Evolutionary conservation across 805 yeast genomes (phyloP).

Genomic region (Pichia scutulata): DNA sequence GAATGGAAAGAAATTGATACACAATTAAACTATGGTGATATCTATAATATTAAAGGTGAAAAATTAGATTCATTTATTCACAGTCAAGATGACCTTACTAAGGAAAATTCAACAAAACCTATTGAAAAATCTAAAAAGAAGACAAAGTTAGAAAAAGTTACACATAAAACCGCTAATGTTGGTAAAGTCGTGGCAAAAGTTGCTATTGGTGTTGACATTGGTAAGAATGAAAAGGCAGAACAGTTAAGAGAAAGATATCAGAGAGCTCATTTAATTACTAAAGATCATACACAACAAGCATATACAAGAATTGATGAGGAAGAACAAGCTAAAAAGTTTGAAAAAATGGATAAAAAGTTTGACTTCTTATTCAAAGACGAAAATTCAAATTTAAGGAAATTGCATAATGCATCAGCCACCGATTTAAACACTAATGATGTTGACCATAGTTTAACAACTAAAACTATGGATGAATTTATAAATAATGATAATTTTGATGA

Average conservation of each 20-base stretch:
- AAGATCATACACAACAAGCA: constrained; percentile 50
- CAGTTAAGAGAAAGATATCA: constrained; percentile 13
- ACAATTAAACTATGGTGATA: constrained; percentile 57
- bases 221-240: constrained; percentile 6
- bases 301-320: constrained; percentile 87
- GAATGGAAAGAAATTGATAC: constrained; percentile 88
- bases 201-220: constrained; percentile 8
- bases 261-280: constrained; percentile 24
- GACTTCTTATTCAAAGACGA: constrained; percentile 41
- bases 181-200: constrained; percentile 7
- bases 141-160: constrained; percentile 4
- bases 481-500: constrained; percentile 21
- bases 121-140: constrained; percentile 6
- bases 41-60: constrained; percentile 76
- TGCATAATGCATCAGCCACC: constrained; percentile 16
- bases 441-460: neutral
- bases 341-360: constrained; percentile 41
- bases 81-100: constrained; percentile 19
- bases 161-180: constrained; percentile 4
- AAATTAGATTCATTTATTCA: constrained; percentile 36
- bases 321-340: constrained; percentile 71
- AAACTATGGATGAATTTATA: constrained; percentile 12
- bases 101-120: constrained; percentile 5
- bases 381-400: constrained; percentile 25
- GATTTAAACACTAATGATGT: neutral